Base-by-base conservation (phyloP, 1,284 basidiomycete species). In the Peniophora sp. region DNA sequence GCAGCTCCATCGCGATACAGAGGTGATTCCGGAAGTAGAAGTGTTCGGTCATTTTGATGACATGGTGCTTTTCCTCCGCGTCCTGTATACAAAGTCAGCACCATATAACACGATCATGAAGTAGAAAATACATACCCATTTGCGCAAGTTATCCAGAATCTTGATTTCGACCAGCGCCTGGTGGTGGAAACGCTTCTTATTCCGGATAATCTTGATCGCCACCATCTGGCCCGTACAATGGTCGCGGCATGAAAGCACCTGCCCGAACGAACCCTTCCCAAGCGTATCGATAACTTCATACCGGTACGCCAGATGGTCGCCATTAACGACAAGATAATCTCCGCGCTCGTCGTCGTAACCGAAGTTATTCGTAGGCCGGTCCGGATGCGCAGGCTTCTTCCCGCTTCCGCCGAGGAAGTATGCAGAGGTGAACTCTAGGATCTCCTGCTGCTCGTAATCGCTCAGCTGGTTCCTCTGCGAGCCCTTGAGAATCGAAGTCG, bases 151-250 rank as follows among this genome's bases (percentile, higher is more conserved):
- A 63, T 98, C 92, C 54, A 99, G 73, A 55, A 99, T 98, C 71
- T 97, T 97, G 69, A 99, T 97, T 72, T 99, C 97, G 19, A 99
- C 96, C 34, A 99, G 70, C 3, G 97, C 97, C 69, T 99, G 97
- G 61, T 97, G 92, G 66, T 99, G 96, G 77, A 99, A 99, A 44
- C 97, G 79, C 70, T 98, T 98, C 79, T 98, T 99, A 75, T 99
- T 99, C 36, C 97, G 84, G 60, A 99, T 99, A 59, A 99, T 97
- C 77, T 99, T 99, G 75, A 99, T 87, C 5, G 97, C 97, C 16
- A 98, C 92, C 27, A 92, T 95, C 59, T 92, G 81, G 12, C 97
- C 97, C n/a, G 94, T 94, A 65, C 86, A 88, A 68, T 99, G 93
- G 69, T 99, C 97, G 38, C 93, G 85, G 68, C 96, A 99, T 63